Percentiles rank a stretch among this genome's conserved stretches.
Conservation (phyloP, 2,329 filamentous ascomycete species). For the Raffaelea arxii region DNA sequence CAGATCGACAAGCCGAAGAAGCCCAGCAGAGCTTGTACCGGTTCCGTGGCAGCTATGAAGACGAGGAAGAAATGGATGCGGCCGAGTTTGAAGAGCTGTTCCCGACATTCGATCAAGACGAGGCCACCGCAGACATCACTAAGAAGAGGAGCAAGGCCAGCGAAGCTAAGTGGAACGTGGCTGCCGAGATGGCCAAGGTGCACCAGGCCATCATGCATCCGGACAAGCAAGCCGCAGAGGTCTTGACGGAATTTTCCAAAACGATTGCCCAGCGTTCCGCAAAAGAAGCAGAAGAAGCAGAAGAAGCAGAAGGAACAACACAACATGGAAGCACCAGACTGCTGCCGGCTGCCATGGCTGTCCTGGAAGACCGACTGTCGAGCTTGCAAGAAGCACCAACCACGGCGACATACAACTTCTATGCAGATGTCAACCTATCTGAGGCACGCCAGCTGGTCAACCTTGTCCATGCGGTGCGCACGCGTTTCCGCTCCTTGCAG, state of each 20-base stretch:
- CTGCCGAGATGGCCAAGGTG: constrained; percentile 50
- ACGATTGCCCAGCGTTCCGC: constrained; percentile 30
- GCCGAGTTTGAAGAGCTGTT: constrained; percentile 74
- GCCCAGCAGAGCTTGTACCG: constrained; percentile 70
- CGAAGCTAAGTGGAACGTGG: constrained; percentile 34
- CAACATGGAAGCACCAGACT: no score
- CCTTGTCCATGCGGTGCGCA: constrained; percentile 59
- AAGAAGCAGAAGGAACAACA: constrained; percentile 33
- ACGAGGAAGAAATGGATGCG: constrained; percentile 64
- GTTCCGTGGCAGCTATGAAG: constrained; percentile 68
- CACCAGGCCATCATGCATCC: constrained; percentile 46
- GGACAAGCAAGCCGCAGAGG: constrained; percentile 27
- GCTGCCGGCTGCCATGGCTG: constrained; percentile 56
- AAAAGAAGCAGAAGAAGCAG: constrained; percentile 11
- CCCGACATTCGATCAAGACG: constrained; percentile 55
- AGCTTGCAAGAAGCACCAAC: constrained; percentile 5
- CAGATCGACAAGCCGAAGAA: constrained; percentile 67
- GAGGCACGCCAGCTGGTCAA: constrained; percentile 67
- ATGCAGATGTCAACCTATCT: constrained; percentile 65
- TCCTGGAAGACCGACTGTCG: constrained; percentile 50
- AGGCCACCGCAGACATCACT: constrained; percentile 13
- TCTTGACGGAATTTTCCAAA: constrained; percentile 34
- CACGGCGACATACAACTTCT: constrained; percentile 65
- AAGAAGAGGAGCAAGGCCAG: constrained; percentile 22
- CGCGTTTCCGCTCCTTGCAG: constrained; percentile 64